Evolutionary conservation across 2,329 filamentous ascomycete genomes (phyloP).

Genomic region (Microthyrium microscopicum): DNA sequence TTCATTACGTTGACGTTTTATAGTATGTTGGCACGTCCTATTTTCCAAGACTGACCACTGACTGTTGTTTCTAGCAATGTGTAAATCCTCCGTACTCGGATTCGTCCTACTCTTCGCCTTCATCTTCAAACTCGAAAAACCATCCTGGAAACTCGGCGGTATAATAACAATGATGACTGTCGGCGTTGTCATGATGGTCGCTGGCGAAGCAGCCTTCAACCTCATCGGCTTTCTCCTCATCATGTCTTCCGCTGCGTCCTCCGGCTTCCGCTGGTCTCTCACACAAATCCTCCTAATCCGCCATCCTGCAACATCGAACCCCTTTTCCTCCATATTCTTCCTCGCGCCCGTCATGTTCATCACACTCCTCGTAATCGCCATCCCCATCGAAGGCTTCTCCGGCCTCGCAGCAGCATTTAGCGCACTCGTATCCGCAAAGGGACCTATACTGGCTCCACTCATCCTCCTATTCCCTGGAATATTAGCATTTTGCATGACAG

Average conservation of each 20-base stretch:
- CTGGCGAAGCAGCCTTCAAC: constrained; percentile 82
- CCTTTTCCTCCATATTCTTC: constrained; percentile 93
- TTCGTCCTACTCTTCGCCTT: constrained; percentile 95
- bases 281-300: constrained; percentile 89
- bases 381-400: constrained; percentile 68
- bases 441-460: constrained; percentile 45
- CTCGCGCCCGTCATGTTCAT: constrained; percentile 95
- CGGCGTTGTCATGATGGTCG: constrained; percentile 96
- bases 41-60: background rate
- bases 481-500: constrained; percentile 92
- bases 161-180: constrained; percentile 87
- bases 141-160: constrained; percentile 66
- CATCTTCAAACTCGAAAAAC: constrained; percentile 74
- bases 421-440: constrained; percentile 49
- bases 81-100: constrained; percentile 88
- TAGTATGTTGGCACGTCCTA: constrained; percentile 27
- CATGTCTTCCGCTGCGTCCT: constrained; percentile 87
- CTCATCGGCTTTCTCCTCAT: constrained; percentile 76
- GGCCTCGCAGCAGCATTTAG: constrained; percentile 50
- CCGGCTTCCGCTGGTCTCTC: constrained; percentile 94
- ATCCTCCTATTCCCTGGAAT: constrained; percentile 79
- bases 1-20: constrained; percentile 96
- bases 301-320: constrained; percentile 88
- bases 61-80: constrained; percentile 74
- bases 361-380: constrained; percentile 60